These are phyloP conservation scores for Rhododendron simsii DNA, from an alignment of 148 eudicot genomes.

Conservation along the genomic window DNA sequence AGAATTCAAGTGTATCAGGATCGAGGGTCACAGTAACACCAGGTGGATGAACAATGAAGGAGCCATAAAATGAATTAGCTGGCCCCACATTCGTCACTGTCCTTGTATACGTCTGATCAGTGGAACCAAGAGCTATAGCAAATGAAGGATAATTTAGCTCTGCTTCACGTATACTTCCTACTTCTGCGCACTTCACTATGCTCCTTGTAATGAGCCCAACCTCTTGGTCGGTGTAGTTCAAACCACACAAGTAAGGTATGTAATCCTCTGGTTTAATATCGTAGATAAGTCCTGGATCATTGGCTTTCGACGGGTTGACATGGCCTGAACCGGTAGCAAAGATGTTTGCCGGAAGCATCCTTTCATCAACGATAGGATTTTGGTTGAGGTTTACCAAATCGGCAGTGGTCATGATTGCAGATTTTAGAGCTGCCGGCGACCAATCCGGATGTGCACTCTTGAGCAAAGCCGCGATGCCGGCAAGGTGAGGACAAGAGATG, in stretches of 20 bases:
- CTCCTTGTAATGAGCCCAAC: constrained; percentile 1
- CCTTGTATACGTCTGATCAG: constrained; percentile 18
- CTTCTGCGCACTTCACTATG: constrained; percentile 10
- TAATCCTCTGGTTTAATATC: constrained; percentile 24
- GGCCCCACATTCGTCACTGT: constrained; percentile 35
- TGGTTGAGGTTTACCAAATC: background rate
- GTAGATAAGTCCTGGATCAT: constrained; percentile 32
- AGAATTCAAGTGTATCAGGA: constrained; percentile 11
- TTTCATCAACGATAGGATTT: background rate
- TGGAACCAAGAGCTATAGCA: background rate
- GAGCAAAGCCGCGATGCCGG: constrained; percentile 34
- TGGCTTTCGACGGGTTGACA: constrained; percentile 12
- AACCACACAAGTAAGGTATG: constrained; percentile 20
- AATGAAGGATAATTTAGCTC: constrained; percentile 32
- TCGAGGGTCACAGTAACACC: constrained; percentile 15
- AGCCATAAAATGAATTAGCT: constrained; percentile 13
- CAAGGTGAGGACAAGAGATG: constrained; percentile 45
- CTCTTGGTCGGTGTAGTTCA: constrained; percentile 19
- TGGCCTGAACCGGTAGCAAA: constrained; percentile 9
- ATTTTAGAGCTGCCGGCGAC: constrained; percentile 38
- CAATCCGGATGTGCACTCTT: constrained; percentile 46
- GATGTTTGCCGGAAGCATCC: background rate
- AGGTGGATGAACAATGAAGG: background rate
- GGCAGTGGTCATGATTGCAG: constrained; percentile 45
- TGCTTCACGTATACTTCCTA: constrained; percentile 8